Percentiles rank a stretch among this genome's conserved stretches.
These are phyloP conservation scores for Danielozyma ontarioensis DNA, from an alignment of 805 yeast genomes.

Conservation along the genomic window DNA sequence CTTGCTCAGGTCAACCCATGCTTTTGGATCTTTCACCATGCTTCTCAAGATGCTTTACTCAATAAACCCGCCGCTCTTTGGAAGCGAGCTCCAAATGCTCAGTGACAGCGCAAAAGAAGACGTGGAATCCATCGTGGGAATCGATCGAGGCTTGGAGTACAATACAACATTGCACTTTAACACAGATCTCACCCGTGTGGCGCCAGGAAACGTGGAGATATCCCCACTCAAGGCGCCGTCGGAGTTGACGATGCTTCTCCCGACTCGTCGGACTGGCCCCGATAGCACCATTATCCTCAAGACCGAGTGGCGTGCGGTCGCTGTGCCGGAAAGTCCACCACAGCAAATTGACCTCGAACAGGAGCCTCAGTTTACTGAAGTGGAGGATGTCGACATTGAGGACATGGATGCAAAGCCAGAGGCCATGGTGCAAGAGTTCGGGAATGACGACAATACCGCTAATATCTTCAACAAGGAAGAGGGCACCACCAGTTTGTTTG, in stretches of 20 bases:
- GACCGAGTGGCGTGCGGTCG: not conserved
- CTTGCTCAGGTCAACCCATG: constrained; percentile 25
- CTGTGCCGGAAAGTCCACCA: too few relatives aligned
- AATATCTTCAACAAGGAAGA: constrained; percentile 1
- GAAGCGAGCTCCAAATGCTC: constrained; percentile 17
- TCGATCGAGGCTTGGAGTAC: constrained; percentile 18
- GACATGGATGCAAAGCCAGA: not conserved
- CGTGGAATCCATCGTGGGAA: constrained; percentile 27
- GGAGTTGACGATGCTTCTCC: constrained; percentile 9
- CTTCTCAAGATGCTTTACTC: constrained; percentile 23
- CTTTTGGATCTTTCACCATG: constrained; percentile 15
- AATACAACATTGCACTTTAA: constrained; percentile 5
- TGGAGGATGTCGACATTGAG: not conserved
- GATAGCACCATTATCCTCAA: not conserved
- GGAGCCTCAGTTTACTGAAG: not conserved
- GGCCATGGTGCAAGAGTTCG: not conserved
- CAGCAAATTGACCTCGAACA: not conserved
- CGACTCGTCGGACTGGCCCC: not conserved
- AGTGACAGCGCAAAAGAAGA: constrained; percentile 24
- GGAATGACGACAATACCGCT: constrained; percentile 1
- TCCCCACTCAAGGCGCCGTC: constrained; percentile 25
- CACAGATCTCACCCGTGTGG: constrained; percentile 27
- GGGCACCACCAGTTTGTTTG: not conserved
- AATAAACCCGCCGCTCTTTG: constrained; percentile 23
- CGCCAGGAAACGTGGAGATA: constrained; percentile 13